phyloP scores from a whole-genome alignment of 352 stramenopile genomes.

The Sclerospora graminicola region DNA sequence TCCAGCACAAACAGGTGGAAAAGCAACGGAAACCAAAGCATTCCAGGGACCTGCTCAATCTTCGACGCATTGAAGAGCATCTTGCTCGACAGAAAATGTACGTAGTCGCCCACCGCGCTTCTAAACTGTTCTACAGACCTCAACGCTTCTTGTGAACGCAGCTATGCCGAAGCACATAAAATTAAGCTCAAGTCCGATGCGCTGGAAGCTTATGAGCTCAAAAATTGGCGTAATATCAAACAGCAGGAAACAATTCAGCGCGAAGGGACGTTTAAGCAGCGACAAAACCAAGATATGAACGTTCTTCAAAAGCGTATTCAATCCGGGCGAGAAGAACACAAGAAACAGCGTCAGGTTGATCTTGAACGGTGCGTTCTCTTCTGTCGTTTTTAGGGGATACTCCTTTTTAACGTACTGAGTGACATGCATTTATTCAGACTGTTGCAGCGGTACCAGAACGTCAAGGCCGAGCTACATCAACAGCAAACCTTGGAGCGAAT shows the following conservation, averaged over 20 bases:
- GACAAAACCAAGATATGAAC: slow-evolving; percentile 88
- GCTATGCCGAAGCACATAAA: slow-evolving; percentile 91
- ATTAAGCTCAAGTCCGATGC: slow-evolving; percentile 94
- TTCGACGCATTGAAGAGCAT: slow-evolving; percentile 89
- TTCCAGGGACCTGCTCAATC: slow-evolving; percentile 90
- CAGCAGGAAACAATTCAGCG: slow-evolving; percentile 93
- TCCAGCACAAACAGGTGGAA: slow-evolving; percentile 87
- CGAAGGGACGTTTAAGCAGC: slow-evolving; percentile 91
- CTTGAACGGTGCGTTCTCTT: no score
- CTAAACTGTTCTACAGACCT: slow-evolving; percentile 54
- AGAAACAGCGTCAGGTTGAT: slow-evolving; percentile 91
- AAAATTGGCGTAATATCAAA: slow-evolving; percentile 92
- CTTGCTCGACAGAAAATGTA: no score
- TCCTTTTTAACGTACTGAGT: not conserved
- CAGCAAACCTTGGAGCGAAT: slow-evolving; percentile 92
- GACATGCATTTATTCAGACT: slow-evolving; percentile 26
- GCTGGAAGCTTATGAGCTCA: slow-evolving; percentile 88
- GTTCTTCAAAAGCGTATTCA: slow-evolving; percentile 90
- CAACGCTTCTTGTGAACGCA: no score
- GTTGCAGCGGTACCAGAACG: slow-evolving; percentile 92
- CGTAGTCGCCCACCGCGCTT: no score
- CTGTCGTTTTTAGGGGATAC: not conserved
- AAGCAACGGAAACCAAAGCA: slow-evolving; percentile 90
- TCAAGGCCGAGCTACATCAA: slow-evolving; percentile 91
- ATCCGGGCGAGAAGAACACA: slow-evolving; percentile 76